Evolutionary conservation across 2,329 filamentous ascomycete species (phyloP).

Genomic region (Ascochyta pisi): DNA sequence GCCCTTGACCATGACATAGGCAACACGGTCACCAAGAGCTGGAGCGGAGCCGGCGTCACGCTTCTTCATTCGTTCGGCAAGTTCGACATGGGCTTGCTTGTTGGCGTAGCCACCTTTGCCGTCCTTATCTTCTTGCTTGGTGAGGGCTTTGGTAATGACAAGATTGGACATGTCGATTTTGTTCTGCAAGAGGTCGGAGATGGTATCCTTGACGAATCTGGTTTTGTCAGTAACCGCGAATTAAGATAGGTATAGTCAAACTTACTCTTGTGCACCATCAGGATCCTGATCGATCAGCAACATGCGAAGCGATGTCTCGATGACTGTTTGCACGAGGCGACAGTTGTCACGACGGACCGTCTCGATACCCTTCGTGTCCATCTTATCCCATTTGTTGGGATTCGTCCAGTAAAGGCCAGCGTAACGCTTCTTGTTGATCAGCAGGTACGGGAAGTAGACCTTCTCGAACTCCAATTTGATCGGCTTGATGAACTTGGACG

Average conservation of each 20-base stretch:
- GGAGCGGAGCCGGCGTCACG: slow-evolving; percentile 94
- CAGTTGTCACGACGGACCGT: slow-evolving; percentile 98
- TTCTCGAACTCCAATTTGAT: slow-evolving; percentile 99
- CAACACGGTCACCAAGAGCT: slow-evolving; percentile 90
- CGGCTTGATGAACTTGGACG: slow-evolving; percentile 89
- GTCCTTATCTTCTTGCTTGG: slow-evolving; percentile 64
- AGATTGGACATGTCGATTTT: slow-evolving; percentile 99
- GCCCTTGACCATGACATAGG: slow-evolving; percentile 97
- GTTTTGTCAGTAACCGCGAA: neutral
- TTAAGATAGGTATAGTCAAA: slow-evolving; percentile 23
- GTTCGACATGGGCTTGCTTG: slow-evolving; percentile 95
- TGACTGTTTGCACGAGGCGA: slow-evolving; percentile 91
- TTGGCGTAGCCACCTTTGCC: slow-evolving; percentile 69
- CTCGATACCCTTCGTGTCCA: slow-evolving; percentile 99
- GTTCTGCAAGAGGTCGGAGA: slow-evolving; percentile 94
- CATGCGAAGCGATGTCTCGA: slow-evolving; percentile 95
- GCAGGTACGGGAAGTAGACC: slow-evolving; percentile 95
- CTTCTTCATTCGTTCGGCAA: slow-evolving; percentile 96
- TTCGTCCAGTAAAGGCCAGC: slow-evolving; percentile 98
- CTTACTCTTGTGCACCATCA: slow-evolving; percentile 90
- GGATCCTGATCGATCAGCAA: slow-evolving; percentile 93
- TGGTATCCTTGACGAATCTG: slow-evolving; percentile 95
- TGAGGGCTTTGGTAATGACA: slow-evolving; percentile 96
- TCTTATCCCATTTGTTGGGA: slow-evolving; percentile 95
- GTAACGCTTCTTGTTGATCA: slow-evolving; percentile 99